phyloP scores from a whole-genome alignment of 1,284 basidiomycete species.

The Hypsizygus ulmarius region DNA sequence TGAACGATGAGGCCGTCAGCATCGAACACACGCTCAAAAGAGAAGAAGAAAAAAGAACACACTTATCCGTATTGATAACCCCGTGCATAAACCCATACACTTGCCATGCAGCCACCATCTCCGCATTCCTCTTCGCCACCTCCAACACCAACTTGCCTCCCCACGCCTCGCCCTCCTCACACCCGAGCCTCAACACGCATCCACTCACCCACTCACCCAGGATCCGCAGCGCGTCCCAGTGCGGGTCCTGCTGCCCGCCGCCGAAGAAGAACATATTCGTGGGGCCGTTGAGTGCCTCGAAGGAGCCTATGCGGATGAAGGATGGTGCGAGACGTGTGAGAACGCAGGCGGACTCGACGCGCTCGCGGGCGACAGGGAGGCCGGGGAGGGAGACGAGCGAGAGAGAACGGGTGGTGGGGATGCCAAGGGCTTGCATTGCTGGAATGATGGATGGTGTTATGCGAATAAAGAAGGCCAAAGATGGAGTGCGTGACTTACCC shows the following conservation, averaged over 20 bases:
- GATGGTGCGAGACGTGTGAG: slow-evolving; percentile 85
- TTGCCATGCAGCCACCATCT: slow-evolving; percentile 94
- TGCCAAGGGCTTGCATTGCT: slow-evolving; percentile 86
- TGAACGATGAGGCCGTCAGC: slow-evolving; percentile 12
- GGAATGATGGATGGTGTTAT: slow-evolving; percentile 10
- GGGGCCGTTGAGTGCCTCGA: slow-evolving; percentile 83
- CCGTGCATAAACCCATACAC: slow-evolving; percentile 91
- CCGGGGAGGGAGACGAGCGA: slow-evolving; percentile 77
- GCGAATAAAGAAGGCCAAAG: slow-evolving; percentile 1
- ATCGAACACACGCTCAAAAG: not conserved
- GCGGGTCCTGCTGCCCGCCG: slow-evolving; percentile 69
- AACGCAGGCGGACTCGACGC: slow-evolving; percentile 76
- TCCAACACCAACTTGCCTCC: slow-evolving; percentile 73
- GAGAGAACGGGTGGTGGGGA: slow-evolving; percentile 89
- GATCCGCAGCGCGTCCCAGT: slow-evolving; percentile 71
- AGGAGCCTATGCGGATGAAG: slow-evolving; percentile 91
- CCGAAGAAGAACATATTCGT: slow-evolving; percentile 67
- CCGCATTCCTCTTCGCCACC: slow-evolving; percentile 78
- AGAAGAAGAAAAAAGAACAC: slow-evolving; percentile 21
- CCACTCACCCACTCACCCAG: slow-evolving; percentile 75
- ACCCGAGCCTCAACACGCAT: slow-evolving; percentile 51
- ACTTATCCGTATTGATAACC: slow-evolving; percentile 98
- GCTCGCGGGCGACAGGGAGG: slow-evolving; percentile 78
- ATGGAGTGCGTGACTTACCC: slow-evolving; percentile 43
- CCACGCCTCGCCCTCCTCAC: slow-evolving; percentile 56